Percentiles rank a stretch among this genome's conserved stretches.
Evolutionary conservation across 2,329 filamentous ascomycete genomes (phyloP).

Genomic region (Trichophyton simii): DNA sequence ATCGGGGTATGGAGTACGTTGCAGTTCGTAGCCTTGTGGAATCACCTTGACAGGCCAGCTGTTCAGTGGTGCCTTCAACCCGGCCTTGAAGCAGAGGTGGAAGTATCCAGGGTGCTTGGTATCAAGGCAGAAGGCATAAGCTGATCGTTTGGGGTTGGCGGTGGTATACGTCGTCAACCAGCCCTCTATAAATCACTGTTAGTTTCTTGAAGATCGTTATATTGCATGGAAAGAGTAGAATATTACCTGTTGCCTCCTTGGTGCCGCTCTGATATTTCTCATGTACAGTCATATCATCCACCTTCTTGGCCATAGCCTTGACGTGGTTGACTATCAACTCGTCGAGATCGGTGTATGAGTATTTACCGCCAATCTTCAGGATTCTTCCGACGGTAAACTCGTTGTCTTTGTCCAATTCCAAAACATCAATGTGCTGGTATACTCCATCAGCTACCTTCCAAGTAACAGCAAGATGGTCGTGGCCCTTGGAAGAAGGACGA

Average conservation of each 20-base stretch:
- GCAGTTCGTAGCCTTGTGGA: slow-evolving; percentile 83
- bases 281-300: slow-evolving; percentile 87
- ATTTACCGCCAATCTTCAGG: slow-evolving; percentile 74
- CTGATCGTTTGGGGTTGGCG: slow-evolving; percentile 84
- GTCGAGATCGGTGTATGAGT: slow-evolving; percentile 89
- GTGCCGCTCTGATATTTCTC: slow-evolving; percentile 85
- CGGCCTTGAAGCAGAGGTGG: slow-evolving; percentile 90
- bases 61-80: slow-evolving; percentile 57
- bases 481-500: slow-evolving; percentile 84
- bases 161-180: slow-evolving; percentile 95
- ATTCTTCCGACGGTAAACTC: slow-evolving; percentile 86
- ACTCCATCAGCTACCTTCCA: slow-evolving; percentile 96
- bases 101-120: slow-evolving; percentile 89
- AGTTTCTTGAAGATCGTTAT: not conserved
- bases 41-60: slow-evolving; percentile 82
- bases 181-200: slow-evolving; percentile 50
- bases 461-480: slow-evolving; percentile 87
- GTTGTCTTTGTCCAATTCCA: slow-evolving; percentile 93
- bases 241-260: slow-evolving; percentile 71
- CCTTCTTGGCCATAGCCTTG: slow-evolving; percentile 94
- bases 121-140: slow-evolving; percentile 93
- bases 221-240: not conserved
- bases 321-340: slow-evolving; percentile 95
- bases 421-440: slow-evolving; percentile 95
- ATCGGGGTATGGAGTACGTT: slow-evolving; percentile 80